Percentiles rank a stretch among this genome's conserved stretches.
Evolutionary conservation across 768 basidiomycete species (phyloP).

Genomic region (Lactarius trivialis): DNA sequence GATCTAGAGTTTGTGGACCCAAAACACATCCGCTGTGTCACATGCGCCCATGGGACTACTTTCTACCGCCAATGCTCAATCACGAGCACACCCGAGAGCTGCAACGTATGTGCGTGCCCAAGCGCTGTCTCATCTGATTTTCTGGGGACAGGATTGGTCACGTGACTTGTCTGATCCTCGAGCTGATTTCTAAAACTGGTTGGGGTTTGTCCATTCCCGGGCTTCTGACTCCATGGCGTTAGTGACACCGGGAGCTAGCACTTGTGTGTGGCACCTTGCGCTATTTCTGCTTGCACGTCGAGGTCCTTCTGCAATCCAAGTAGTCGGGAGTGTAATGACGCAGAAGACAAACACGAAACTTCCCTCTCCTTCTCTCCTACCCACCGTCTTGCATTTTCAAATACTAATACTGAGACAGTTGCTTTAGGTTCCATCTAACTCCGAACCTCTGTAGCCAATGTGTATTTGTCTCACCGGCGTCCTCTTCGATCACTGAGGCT

Average conservation of each 20-base stretch:
- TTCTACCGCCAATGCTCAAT: background rate
- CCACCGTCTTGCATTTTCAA: background rate
- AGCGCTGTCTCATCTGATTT: background rate
- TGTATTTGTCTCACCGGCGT: background rate
- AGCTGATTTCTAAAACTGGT: background rate
- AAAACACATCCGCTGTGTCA: background rate
- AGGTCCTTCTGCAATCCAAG: background rate
- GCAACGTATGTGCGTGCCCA: background rate
- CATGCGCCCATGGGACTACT: background rate
- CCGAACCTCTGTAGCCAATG: background rate
- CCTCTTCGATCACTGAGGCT: background rate
- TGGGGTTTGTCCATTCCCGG: background rate
- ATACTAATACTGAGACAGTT: background rate
- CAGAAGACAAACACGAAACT: background rate
- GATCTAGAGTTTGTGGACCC: background rate
- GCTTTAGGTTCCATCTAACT: background rate
- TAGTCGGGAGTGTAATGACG: background rate
- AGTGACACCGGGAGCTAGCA: background rate
- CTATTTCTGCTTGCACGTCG: background rate
- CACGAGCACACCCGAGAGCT: background rate
- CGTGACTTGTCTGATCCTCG: background rate
- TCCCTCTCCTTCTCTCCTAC: background rate
- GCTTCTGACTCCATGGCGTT: background rate
- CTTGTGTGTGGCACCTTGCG: background rate
- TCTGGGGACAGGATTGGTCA: background rate